phyloP scores from a whole-genome alignment of 2,329 filamentous ascomycete species.

The Teratosphaeria pseudoeucalypti region DNA sequence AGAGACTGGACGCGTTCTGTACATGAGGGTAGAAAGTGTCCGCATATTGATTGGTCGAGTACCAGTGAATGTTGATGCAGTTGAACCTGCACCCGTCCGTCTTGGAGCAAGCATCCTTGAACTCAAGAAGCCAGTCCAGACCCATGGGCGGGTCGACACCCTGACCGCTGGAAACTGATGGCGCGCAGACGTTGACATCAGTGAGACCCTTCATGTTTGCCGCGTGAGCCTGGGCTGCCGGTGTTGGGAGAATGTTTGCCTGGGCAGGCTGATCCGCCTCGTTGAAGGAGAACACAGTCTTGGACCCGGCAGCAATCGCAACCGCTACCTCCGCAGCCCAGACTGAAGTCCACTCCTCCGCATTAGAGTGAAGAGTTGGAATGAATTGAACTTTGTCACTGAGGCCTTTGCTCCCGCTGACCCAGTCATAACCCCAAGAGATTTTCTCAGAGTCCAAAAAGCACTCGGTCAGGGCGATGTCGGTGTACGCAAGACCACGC shows the following conservation, averaged over 20 bases:
- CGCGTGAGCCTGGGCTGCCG: conserved; percentile 34
- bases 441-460: conserved; percentile 39
- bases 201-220: conserved; percentile 13
- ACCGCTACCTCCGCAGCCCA: conserved; percentile 44
- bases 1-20: conserved; percentile 27
- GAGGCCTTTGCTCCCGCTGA: conserved; percentile 32
- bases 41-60: conserved; percentile 38
- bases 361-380: conserved; percentile 50
- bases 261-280: conserved; percentile 56
- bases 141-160: conserved; percentile 30
- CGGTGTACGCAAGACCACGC: conserved; percentile 62
- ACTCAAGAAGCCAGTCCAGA: conserved; percentile 34
- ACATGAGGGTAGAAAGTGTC: conserved; percentile 48
- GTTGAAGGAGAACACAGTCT: conserved; percentile 58
- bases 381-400: conserved; percentile 45
- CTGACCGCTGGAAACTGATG: conserved; percentile 53
- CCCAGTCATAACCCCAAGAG: conserved; percentile 63
- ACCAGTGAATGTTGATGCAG: conserved; percentile 57
- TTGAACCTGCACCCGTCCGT: conserved; percentile 42
- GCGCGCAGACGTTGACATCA: conserved; percentile 44
- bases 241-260: conserved; percentile 44
- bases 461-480: conserved; percentile 40
- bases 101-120: background rate
- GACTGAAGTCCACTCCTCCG: conserved; percentile 31
- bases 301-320: conserved; percentile 45